These are phyloP conservation scores for Meira nashicola DNA, from an alignment of 1,284 basidiomycete species.

Conservation along the genomic window DNA sequence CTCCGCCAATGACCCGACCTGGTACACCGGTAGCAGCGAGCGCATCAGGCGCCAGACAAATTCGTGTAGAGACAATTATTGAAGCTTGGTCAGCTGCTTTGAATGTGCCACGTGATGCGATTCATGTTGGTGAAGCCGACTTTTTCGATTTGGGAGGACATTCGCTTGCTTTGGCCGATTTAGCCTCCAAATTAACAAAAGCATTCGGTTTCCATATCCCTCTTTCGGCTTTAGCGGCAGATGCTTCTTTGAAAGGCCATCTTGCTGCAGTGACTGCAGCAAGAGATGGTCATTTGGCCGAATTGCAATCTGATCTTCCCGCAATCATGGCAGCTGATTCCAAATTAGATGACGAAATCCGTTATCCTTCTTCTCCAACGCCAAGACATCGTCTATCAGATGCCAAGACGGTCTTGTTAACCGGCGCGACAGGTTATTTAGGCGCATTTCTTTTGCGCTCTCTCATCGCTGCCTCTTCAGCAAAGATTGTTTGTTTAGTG, in stretches of 20 bases:
- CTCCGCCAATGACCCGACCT: conserved; percentile 18
- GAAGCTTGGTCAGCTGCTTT: conserved; percentile 47
- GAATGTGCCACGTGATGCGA: conserved; percentile 32
- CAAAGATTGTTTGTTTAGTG: conserved; percentile 50
- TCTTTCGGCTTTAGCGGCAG: conserved; percentile 38
- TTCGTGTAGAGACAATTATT: conserved; percentile 33
- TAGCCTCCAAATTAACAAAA: conserved; percentile 45
- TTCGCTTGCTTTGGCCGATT: conserved; percentile 44
- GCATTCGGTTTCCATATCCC: conserved; percentile 47
- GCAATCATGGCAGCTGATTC: conserved; percentile 44
- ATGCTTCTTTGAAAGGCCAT: conserved; percentile 45
- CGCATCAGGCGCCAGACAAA: conserved; percentile 12
- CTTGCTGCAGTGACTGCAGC: conserved; percentile 35
- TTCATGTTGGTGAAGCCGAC: conserved; percentile 24
- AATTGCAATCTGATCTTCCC: conserved; percentile 49
- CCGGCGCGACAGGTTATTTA: conserved; percentile 52
- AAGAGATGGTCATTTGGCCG: conserved; percentile 47
- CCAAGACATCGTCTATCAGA: conserved; percentile 24
- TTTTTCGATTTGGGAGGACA: conserved; percentile 53
- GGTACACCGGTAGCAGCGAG: conserved; percentile 20
- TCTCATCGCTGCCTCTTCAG: conserved; percentile 43
- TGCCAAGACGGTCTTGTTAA: conserved; percentile 47
- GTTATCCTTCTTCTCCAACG: conserved; percentile 14
- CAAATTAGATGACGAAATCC: conserved; percentile 38
- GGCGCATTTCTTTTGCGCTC: conserved; percentile 50